These are phyloP conservation scores for Wickerhamiella pararugosa DNA, from an alignment of 1,139 yeast species.

Conservation along the genomic window DNA sequence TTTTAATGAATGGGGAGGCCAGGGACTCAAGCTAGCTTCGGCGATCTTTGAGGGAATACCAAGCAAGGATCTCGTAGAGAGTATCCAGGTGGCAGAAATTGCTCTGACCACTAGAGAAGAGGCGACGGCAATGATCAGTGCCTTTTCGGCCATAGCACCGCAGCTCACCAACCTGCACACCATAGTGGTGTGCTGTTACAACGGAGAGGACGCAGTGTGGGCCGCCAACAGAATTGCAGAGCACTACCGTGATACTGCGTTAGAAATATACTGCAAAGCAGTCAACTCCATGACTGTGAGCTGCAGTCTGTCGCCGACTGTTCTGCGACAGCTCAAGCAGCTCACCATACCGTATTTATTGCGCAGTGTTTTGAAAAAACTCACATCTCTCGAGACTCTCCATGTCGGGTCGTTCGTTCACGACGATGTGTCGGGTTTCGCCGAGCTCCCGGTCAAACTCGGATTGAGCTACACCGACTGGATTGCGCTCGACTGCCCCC, in stretches of 20 bases:
- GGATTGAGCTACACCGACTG: slow-evolving; percentile 1
- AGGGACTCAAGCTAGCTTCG: slow-evolving; percentile 12
- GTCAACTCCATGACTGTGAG: neutral
- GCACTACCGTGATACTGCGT: neutral
- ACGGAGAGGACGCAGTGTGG: slow-evolving; percentile 6
- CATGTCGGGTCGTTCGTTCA: slow-evolving; percentile 3
- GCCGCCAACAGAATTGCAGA: slow-evolving; percentile 1
- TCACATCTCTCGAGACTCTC: neutral
- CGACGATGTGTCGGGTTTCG: neutral
- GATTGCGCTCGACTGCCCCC: slow-evolving; percentile 7
- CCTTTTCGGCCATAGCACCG: slow-evolving; percentile 8
- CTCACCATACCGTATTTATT: neutral
- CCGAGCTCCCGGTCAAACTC: neutral
- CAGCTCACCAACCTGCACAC: slow-evolving; percentile 8
- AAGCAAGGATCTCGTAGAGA: slow-evolving; percentile 9
- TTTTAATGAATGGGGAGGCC: slow-evolving; percentile 13
- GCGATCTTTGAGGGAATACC: slow-evolving; percentile 12
- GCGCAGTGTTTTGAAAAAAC: neutral
- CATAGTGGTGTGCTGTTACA: neutral
- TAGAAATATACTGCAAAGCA: slow-evolving; percentile 9
- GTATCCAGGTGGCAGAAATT: slow-evolving; percentile 9
- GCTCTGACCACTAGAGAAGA: slow-evolving; percentile 11
- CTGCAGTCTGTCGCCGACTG: neutral
- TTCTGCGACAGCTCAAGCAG: neutral
- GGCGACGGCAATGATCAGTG: slow-evolving; percentile 9